Base-by-base conservation (phyloP, 1,139 yeast genomes). In the Saccharomycopsis hybrid region DNA sequence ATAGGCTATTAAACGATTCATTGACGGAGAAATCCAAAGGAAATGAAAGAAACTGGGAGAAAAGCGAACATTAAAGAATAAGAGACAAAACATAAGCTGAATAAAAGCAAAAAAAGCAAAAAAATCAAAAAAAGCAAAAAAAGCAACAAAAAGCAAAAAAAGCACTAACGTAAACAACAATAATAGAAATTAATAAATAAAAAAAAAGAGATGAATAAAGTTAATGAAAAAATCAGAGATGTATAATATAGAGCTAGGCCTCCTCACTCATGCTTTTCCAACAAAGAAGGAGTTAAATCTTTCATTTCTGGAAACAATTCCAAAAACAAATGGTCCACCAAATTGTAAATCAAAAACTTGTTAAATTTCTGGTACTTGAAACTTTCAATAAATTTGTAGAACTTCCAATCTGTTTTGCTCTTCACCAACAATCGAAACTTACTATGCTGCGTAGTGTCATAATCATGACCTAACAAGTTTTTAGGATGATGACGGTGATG, bases 261-360 rank as follows among this genome's bases (percentile, higher is more conserved):
- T 31, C 11, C 7, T 36, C 24, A 36, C 24, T 36, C 49, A 41
- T 46, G 52, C 30, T 37, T 52, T 45, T 52, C 55, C 29, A 52
- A 47, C 28, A 27, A 49, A 9, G 52, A 47, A 2, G 55, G 55
- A 7, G 51, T 50, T 32, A 50, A 39, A 31, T 53, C 49, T 25
- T 42, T 49, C 52, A 53, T 31, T 40, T 53, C 56, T 2, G 56
- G 56, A 31, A 53, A 53, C 29, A 53, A 37, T 36, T 48, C 48
- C 9, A 51, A 24, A 11, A 53, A 53, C 27, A 51, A 29, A 32
- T 48, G 52, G 32, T 53, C 56, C 9, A 40, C 25, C 18, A 53
- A 46, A 37, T 51, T 48, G 36, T 48, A 51, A 24, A 53, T 38
- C 37, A 53, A 41, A 28, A 51, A 49, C 33, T 51, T 53, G 43